Base-by-base conservation (phyloP, 148 eudicot genomes). In the Silene latifolia region DNA sequence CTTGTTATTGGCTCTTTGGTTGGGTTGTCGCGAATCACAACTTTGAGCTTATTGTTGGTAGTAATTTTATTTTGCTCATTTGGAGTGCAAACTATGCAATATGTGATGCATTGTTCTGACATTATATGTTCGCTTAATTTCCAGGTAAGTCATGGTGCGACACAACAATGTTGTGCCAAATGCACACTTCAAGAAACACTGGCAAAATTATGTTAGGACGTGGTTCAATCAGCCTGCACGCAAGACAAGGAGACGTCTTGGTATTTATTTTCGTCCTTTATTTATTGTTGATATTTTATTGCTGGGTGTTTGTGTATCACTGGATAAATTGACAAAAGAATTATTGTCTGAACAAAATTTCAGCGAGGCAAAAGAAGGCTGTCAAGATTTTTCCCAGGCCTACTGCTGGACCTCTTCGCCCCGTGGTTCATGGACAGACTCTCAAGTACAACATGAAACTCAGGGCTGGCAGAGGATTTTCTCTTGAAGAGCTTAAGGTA, bases 211-310 rank as follows among this genome's bases (percentile, higher is more conserved):
- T 71, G 90, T 89, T 14, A 89, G 35, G 81, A 89, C 93, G 1
- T 89, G 93, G 93, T 89, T 89, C 60, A 86, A 89, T 78, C 93
- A 89, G 78, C 93, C 93, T 17, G 91, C 93, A 15, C 86, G 93
- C 77, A 89, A 89, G 71, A 81, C 86, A 63, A 82, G 90, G 69
- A 87, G 93, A 84, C 84, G 93, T 69, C 66, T 72, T 77, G 89
- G 93, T 87, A 81, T 24, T 29, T 4, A 10, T 11, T 63, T 63
- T 72, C 29, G 2, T 25, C 57, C 42, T 1, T 6, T 2, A 32
- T 5, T 42, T 1, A 2, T 9, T 57, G 27, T 61, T 20, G 18
- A 0, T 42, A 11, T 72, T 13, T 21, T 15, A 1, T 0, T 20
- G 8, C 14, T 6, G 7, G 19, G 27, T 15, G 1, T 7, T 47